Evolutionary conservation across 192 early-diverging fungal species (phyloP), one percentile per base, ranked within the genome.

Genomic region (Coemansia sp.): DNA sequence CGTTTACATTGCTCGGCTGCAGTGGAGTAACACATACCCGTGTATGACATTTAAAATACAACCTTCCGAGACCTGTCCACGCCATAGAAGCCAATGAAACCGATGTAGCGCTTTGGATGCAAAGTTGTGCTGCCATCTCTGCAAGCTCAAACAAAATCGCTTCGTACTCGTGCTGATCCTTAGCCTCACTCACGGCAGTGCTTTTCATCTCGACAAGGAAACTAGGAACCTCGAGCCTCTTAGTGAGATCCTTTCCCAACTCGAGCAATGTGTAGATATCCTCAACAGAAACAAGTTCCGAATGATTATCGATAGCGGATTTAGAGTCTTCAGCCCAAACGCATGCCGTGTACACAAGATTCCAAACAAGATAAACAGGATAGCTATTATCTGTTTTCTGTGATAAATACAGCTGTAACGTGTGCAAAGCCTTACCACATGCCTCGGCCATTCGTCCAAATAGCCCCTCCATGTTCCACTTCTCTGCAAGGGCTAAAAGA

Each of bases 401-500:
- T 0, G 72, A 15, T 19, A 82, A 45, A 10, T 71, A 72, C 16
- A n/a, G 62, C 21, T 66, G 22, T 10, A 67, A 48, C 16, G 71
- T 68, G 12, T 71, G 47, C 7, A 91, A 67, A 8, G 85, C 88
- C 19, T 72, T 65, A 5, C 74, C 73, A 56, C 77, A 77, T 8
- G 84, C 85, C 26, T 89, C 88, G 13, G 85, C 85, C 21, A 80
- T 80, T 41, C 90, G 89, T 0, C 86, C 91, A 75, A 87, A 89
- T 55, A 88, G 84, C 19, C 92, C 92, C 21, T 81, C 80, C 12
- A 55, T 43, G 16, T 65, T 54, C 66, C 74, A 73, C 32, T 56
- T 57, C 12, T 67, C 74, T 0, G 82, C 71, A 39, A 69, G 69
- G 22, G 71, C 47, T 2, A 69, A 47, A 48, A 77, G 61, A 39